Percentiles rank a stretch among this genome's conserved stretches.
Evolutionary conservation across 2,329 filamentous ascomycete genomes (phyloP).

Genomic region (Drechslera avenae): DNA sequence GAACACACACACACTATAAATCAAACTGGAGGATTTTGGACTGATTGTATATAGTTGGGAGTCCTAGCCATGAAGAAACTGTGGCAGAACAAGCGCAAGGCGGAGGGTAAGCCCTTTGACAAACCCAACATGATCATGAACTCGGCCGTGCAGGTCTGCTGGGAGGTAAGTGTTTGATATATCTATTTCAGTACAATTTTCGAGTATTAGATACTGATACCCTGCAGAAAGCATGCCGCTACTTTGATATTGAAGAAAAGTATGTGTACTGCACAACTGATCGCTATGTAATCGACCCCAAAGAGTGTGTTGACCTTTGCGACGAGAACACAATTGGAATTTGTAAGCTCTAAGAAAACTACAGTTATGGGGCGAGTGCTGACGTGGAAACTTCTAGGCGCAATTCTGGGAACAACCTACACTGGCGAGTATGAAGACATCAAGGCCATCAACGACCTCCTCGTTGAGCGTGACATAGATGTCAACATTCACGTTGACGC

Average conservation of each 20-base stretch:
- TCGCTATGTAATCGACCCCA: conserved; percentile 67
- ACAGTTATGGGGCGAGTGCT: neutral
- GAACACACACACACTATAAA: conserved; percentile 1
- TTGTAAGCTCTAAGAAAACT: conserved; percentile 52
- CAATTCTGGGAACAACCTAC: conserved; percentile 90
- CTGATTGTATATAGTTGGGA: conserved; percentile 56
- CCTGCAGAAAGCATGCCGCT: conserved; percentile 67
- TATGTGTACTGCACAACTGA: conserved; percentile 68
- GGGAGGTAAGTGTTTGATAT: conserved; percentile 70
- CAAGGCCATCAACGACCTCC: conserved; percentile 86
- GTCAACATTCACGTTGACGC: conserved; percentile 93
- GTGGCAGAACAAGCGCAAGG: conserved; percentile 86
- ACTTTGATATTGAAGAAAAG: conserved; percentile 93
- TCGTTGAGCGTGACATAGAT: conserved; percentile 75
- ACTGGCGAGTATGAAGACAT: conserved; percentile 93
- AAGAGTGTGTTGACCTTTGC: conserved; percentile 64
- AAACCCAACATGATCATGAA: conserved; percentile 95
- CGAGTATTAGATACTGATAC: neutral
- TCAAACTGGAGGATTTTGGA: neutral
- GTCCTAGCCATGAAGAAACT: conserved; percentile 93
- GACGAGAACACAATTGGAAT: conserved; percentile 86
- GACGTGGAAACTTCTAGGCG: conserved; percentile 32
- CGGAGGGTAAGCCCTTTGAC: conserved; percentile 78
- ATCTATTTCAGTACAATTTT: too few species aligned
- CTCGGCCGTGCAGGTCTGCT: conserved; percentile 93